phyloP scores from a whole-genome alignment of 1,284 basidiomycete species.

The Irpex rosettiformis region DNA sequence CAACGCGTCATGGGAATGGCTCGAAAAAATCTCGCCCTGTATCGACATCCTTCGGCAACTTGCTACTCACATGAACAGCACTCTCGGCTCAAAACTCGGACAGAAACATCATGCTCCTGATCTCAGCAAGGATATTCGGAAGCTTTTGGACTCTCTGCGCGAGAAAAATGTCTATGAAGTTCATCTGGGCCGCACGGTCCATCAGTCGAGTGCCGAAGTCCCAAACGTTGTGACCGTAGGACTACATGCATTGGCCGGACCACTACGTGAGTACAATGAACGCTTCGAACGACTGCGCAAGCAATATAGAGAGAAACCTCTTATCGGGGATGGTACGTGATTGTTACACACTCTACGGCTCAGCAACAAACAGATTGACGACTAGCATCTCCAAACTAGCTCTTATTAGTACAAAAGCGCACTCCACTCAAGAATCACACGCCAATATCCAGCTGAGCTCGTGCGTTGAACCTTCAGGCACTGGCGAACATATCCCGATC shows the following conservation, averaged over 20 bases:
- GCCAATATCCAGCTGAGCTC: neutral
- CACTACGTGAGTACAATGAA: conserved; percentile 18
- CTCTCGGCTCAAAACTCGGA: conserved; percentile 31
- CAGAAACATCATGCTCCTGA: conserved; percentile 26
- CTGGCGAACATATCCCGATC: neutral
- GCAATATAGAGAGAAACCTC: neutral
- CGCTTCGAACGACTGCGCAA: conserved; percentile 5
- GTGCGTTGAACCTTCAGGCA: neutral
- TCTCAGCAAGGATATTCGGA: conserved; percentile 15
- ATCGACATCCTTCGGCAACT: conserved; percentile 31
- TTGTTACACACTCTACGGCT: neutral
- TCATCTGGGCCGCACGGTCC: conserved; percentile 14
- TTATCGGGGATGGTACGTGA: neutral
- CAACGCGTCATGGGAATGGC: conserved; percentile 38
- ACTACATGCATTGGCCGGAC: neutral
- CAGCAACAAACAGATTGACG: neutral
- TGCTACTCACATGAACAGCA: conserved; percentile 24
- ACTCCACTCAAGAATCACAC: neutral
- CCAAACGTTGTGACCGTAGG: conserved; percentile 12
- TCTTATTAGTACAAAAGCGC: neutral
- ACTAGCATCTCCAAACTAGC: neutral
- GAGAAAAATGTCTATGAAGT: conserved; percentile 12
- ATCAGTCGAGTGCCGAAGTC: conserved; percentile 6
- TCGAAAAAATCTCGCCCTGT: conserved; percentile 34
- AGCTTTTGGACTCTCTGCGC: conserved; percentile 7